Base-by-base conservation (phyloP, 176 grass and related monocot species). In the Triticum aestivum region DNA sequence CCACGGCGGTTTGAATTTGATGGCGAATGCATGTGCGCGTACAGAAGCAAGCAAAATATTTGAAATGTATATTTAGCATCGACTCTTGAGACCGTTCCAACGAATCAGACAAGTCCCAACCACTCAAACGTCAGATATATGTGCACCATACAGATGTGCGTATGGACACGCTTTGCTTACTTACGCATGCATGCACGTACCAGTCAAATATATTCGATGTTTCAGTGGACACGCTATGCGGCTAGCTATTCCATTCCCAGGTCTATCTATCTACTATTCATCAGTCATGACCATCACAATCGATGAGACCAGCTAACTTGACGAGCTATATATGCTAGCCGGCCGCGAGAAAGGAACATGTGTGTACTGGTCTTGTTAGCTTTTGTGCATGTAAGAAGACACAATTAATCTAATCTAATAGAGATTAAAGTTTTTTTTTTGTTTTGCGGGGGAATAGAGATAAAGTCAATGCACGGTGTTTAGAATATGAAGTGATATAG, bases 1-100 rank as follows among this genome's bases (percentile, higher is more conserved):
- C 65, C 32, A 79, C 18, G 39, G 65, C 79, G 52, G 23, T 78
- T 90, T 77, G 78, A 86, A 71, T 77, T 65, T 15, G 38, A 61
- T 67, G 24, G 42, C 33, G 66, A 23, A 37, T 59, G 45, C 26
- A 61, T 14, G 86, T 79, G 78, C 58, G 45, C 12, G 49, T 27
- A 47, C 15, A 12, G 11, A 73, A 54, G 15, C 51, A 54, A 54
- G 11, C 62, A 65, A 65, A 11, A 27, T 0, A 5, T 35, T n/a
- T 61, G 21, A 51, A 5, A 21, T 2, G 8, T 30, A 75, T 54
- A 54, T 14, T 54, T 49, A 49, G 45, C 12, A 49, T 13, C 4
- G 45, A 49, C 2, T 45, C 42, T 49, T 45, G 54, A 65, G 33
- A 86, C 64, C 37, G 26, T 59, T 78, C 11, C 39, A 21, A 21